A percentile compares a stretch with the other conserved stretches of the same genome.
Conservation (phyloP, 1,284 basidiomycete species). For the Caloboletus firmus region DNA sequence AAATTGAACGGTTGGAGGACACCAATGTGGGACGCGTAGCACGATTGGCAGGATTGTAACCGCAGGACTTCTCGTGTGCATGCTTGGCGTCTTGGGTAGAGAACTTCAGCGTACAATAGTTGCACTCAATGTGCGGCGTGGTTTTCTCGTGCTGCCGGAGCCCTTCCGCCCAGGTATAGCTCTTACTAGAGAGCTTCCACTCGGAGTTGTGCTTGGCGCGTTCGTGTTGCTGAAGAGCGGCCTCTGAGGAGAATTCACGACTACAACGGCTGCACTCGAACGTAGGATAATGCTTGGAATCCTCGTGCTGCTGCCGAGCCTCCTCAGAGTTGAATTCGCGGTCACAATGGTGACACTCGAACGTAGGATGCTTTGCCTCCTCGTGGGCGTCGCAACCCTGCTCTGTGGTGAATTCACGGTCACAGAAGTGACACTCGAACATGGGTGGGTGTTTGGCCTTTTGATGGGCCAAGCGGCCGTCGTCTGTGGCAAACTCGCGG, state of each 20-base stretch:
- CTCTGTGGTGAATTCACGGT: conserved; percentile 10
- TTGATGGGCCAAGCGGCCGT: conserved; percentile 12
- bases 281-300: neutral
- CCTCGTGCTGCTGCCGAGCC: conserved; percentile 13
- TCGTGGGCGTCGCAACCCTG: too few species aligned
- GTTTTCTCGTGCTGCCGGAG: conserved; percentile 12
- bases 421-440: conserved; percentile 22
- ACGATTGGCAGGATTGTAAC: neutral
- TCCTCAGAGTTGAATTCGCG: conserved; percentile 11
- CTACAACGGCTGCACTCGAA: conserved; percentile 1
- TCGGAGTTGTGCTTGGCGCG: conserved; percentile 4
- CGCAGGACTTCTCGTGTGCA: conserved; percentile 15
- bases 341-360: conserved; percentile 10
- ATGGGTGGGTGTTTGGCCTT: conserved; percentile 10
- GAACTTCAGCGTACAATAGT: conserved; percentile 10
- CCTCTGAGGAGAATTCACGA: too few species aligned
- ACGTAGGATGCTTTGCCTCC: conserved; percentile 9
- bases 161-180: conserved; percentile 1
- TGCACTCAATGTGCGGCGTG: conserved; percentile 13
- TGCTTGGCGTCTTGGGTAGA: neutral
- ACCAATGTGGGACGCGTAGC: neutral
- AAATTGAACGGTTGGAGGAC: too few species aligned
- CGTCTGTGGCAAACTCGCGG: conserved; percentile 14
- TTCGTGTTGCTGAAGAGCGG: neutral
- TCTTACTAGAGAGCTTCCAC: conserved; percentile 10